Base-by-base conservation (phyloP, 805 yeast species). In the Metschnikowia gruessii region DNA sequence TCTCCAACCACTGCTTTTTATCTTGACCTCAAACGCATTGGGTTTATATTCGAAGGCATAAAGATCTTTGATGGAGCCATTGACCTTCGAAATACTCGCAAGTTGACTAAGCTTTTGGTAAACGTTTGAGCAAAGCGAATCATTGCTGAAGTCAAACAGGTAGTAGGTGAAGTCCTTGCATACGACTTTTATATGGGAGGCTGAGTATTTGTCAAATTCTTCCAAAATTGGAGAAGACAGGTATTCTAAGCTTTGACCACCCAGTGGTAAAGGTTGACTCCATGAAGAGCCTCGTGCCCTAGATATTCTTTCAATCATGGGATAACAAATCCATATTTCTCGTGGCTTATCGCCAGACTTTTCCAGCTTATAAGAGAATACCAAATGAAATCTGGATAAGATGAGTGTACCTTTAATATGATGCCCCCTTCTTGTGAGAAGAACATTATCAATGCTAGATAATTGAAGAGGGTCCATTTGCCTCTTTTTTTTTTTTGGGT, bases 241-340 rank as follows among this genome's bases (percentile, higher is more conserved):
- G 6, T 46, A 13, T 12, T 43, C 34, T 13, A 36, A 19, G 22
- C 15, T 36, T 29, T 24, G 28, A 4, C 19, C 31, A 12, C 17
- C 18, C 11, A 4, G 3, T 36, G 32, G 37, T 21, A 48, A 44
- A 3, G 32, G 44, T 39, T 43, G 31, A 26, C 45, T 15, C 65
- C 69, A 57, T 53, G 82, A 69, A 44, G 85, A 63, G 52, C 91
- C 82, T 51, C 78, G 64, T 50, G 78, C 69, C 62, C 80, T 75
- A 54, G 77, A 77, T 1, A 85, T 80, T 39, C 72, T 73, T 40
- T 80, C 83, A 28, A 91, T 82, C 52, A 90, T 79, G 1, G 97
- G 97, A 64, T 89, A 92, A 49, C 95, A 85, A 26, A 89, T 76
- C 99, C 98, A 94, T 26, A 88, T 79, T 63, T 94, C 98, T 47